Conservation (phyloP, 2,329 filamentous ascomycete species). For the Bimuria novae-zelandiae region DNA sequence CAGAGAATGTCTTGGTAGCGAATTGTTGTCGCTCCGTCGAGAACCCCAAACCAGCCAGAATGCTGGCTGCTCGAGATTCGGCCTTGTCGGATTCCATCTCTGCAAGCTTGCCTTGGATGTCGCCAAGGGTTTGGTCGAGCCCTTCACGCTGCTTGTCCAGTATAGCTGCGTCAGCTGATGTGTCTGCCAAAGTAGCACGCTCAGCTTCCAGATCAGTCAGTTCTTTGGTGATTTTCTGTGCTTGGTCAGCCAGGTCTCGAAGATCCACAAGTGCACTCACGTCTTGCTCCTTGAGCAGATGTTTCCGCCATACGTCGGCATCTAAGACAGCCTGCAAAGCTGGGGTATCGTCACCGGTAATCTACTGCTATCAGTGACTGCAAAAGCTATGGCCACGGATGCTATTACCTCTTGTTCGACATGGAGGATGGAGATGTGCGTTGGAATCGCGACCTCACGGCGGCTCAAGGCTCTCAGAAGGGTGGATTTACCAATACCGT, state of each 20-base stretch:
- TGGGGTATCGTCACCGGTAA: conserved; percentile 92
- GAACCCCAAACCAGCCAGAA: conserved; percentile 95
- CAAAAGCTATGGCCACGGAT: neutral
- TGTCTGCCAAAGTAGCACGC: conserved; percentile 82
- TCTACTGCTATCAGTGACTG: conserved; percentile 55
- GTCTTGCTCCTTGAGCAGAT: conserved; percentile 85
- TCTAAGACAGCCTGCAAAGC: conserved; percentile 94
- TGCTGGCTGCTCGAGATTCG: conserved; percentile 91
- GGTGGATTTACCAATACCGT: conserved; percentile 91
- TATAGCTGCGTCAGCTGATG: conserved; percentile 82
- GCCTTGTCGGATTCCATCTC: conserved; percentile 99
- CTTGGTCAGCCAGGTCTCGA: conserved; percentile 12
- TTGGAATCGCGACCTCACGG: conserved; percentile 92
- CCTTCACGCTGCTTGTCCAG: conserved; percentile 88
- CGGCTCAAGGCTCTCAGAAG: conserved; percentile 87
- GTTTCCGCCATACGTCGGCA: conserved; percentile 98
- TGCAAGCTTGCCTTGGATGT: conserved; percentile 87
- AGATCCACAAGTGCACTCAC: conserved; percentile 53
- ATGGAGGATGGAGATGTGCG: conserved; percentile 97
- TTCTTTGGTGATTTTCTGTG: conserved; percentile 73
- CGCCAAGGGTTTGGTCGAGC: conserved; percentile 85
- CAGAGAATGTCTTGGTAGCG: conserved; percentile 96
- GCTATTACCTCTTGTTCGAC: conserved; percentile 86
- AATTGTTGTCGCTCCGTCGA: conserved; percentile 89
- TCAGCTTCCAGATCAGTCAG: conserved; percentile 78